Conservation (phyloP, 805 yeast species). For the Myxozyma kluyveri region DNA sequence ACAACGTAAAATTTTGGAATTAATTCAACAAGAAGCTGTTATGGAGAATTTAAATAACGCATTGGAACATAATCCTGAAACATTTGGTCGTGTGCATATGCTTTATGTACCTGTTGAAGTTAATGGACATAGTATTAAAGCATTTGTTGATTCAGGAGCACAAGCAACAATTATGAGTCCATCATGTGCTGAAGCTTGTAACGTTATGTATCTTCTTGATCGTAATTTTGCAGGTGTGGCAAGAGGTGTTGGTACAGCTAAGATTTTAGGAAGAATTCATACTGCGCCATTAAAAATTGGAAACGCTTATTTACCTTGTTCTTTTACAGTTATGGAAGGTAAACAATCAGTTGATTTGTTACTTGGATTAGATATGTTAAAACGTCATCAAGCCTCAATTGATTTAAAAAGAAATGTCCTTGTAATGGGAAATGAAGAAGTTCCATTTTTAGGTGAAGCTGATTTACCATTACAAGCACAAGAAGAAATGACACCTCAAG, state of each 20-base stretch:
- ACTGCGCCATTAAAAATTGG: constrained; percentile 83
- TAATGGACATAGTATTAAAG: constrained; percentile 78
- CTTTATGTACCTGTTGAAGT: constrained; percentile 73
- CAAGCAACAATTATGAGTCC: constrained; percentile 82
- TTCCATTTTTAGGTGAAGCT: constrained; percentile 67
- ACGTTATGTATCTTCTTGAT: constrained; percentile 68
- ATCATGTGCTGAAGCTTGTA: constrained; percentile 63
- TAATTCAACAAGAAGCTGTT: constrained; percentile 62
- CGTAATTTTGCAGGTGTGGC: constrained; percentile 78
- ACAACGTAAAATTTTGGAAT: constrained; percentile 62
- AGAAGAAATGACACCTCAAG: constrained; percentile 12
- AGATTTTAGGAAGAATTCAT: constrained; percentile 80
- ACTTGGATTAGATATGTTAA: constrained; percentile 86
- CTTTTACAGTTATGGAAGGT: constrained; percentile 67
- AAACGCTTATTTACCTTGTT: constrained; percentile 58
- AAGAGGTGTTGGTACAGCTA: constrained; percentile 81
- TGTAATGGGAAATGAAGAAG: constrained; percentile 67
- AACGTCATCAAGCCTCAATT: constrained; percentile 78
- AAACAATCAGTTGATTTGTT: constrained; percentile 54
- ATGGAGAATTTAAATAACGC: constrained; percentile 80
- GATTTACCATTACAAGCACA: constrained; percentile 55
- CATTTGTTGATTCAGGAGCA: constrained; percentile 97
- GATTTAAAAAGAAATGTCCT: constrained; percentile 68
- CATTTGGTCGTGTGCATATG: constrained; percentile 80
- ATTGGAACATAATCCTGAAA: constrained; percentile 81